Conservation (phyloP, 768 basidiomycete genomes). For the Daedalea quercina region DNA sequence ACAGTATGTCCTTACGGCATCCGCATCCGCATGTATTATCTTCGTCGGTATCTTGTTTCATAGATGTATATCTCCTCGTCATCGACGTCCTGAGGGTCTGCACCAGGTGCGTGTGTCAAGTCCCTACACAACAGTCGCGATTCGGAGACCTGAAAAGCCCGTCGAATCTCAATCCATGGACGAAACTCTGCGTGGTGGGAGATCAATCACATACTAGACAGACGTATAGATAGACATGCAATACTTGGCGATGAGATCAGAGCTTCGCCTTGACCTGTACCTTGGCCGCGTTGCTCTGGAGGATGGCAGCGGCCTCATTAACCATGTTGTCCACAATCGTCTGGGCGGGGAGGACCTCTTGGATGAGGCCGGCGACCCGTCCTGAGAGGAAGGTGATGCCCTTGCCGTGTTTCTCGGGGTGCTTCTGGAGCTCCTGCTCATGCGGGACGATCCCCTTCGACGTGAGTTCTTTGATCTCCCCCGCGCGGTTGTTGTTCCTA, state of each 20-base stretch:
- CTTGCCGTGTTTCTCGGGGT: slow-evolving; percentile 72
- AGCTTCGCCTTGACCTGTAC: slow-evolving; percentile 45
- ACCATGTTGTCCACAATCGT: slow-evolving; percentile 81
- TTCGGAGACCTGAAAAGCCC: no score
- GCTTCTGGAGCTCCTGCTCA: slow-evolving; percentile 62
- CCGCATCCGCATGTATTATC: background rate
- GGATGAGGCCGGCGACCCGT: slow-evolving; percentile 64
- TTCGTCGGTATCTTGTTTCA: slow-evolving; percentile 1
- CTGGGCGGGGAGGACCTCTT: slow-evolving; percentile 78
- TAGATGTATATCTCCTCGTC: slow-evolving; percentile 5
- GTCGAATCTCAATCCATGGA: no score
- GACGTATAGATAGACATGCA: no score
- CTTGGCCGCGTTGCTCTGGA: slow-evolving; percentile 34
- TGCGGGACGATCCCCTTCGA: slow-evolving; percentile 78
- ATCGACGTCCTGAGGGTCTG: no score
- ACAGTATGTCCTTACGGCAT: background rate
- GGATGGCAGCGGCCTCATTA: slow-evolving; percentile 41
- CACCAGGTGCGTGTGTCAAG: no score
- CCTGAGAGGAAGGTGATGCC: slow-evolving; percentile 80
- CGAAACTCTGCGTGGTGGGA: no score
- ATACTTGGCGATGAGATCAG: slow-evolving; percentile 19
- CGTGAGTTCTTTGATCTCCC: slow-evolving; percentile 79
- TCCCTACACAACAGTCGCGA: no score
- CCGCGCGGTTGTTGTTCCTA: slow-evolving; percentile 73
- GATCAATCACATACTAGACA: no score